Conservation (phyloP, 176 grass and related monocot genomes). For the Triticum timopheevii region DNA sequence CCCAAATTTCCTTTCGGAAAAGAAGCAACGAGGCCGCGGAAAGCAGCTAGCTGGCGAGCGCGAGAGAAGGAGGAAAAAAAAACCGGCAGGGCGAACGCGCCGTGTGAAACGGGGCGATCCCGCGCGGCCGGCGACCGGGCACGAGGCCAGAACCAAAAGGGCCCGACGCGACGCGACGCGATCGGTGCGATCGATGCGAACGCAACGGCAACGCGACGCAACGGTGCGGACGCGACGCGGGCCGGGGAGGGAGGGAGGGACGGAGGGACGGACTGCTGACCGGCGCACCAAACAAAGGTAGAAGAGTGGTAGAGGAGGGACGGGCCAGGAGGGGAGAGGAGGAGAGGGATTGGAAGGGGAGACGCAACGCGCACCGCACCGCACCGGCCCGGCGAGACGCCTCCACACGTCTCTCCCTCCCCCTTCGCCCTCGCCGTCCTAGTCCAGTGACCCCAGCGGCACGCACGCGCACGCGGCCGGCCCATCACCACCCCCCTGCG, state of each 20-base stretch:
- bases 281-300: conserved; percentile 21
- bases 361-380: conserved; percentile 20
- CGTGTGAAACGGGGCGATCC: conserved; percentile 7
- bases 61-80: not conserved
- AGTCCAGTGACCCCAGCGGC: not conserved
- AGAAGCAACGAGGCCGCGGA: not conserved
- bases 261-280: not conserved
- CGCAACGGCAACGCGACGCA: not conserved
- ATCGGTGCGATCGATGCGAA: too few relatives aligned
- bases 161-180: not conserved
- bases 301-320: not conserved
- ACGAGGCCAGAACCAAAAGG: not conserved
- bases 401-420: conserved; percentile 39
- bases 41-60: not conserved
- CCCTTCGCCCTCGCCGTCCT: not conserved
- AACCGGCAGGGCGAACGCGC: not conserved
- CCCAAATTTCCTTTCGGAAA: not conserved
- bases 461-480: not conserved
- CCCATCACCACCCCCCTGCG: not conserved
- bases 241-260: not conserved
- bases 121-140: not conserved
- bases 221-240: not conserved
- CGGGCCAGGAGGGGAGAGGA: not conserved
- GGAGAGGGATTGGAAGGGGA: not conserved
- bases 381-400: conserved; percentile 34